Percentiles rank a stretch among this genome's conserved stretches.
Conservation (phyloP, 2,329 filamentous ascomycete genomes). For the Scortechinia acanthostroma region DNA sequence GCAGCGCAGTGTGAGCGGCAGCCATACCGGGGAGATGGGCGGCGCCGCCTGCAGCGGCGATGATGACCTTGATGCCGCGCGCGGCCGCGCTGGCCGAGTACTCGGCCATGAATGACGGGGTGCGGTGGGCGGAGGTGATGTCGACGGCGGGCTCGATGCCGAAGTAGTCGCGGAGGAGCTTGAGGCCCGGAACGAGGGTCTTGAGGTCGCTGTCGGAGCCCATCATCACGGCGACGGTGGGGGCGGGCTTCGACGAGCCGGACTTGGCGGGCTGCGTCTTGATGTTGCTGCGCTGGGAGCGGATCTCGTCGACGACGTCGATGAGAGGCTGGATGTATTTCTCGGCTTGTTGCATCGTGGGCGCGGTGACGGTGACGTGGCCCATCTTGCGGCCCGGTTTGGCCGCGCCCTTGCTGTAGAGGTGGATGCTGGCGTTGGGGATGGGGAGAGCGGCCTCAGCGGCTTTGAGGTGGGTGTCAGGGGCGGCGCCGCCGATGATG, state of each 20-base stretch:
- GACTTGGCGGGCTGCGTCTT: conserved; percentile 7
- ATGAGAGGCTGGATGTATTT: conserved; percentile 54
- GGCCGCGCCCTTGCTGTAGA: conserved; percentile 61
- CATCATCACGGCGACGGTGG: conserved; percentile 34
- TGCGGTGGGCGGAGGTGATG: conserved; percentile 35
- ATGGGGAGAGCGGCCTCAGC: conserved; percentile 45
- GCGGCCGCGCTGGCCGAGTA: conserved; percentile 28
- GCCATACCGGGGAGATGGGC: conserved; percentile 36
- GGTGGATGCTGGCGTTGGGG: conserved; percentile 53
- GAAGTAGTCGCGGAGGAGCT: conserved; percentile 32
- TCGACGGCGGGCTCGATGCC: conserved; percentile 31
- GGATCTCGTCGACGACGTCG: conserved; percentile 31
- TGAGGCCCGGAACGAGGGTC: conserved; percentile 30
- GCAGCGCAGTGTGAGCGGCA: conserved; percentile 29
- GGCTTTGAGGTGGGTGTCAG: conserved; percentile 31
- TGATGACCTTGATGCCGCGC: conserved; percentile 35
- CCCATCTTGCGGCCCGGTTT: conserved; percentile 68
- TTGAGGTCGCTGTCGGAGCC: conserved; percentile 36
- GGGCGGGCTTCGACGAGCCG: conserved; percentile 9
- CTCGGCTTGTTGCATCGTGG: conserved; percentile 55
- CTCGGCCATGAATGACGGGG: conserved; percentile 31
- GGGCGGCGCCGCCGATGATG: conserved; percentile 39
- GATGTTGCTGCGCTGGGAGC: conserved; percentile 5
- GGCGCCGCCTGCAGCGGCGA: conserved; percentile 33
- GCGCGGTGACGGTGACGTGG: conserved; percentile 59